Conservation (phyloP, 2,329 filamentous ascomycete genomes). For the Xenoacremonium recifei region DNA sequence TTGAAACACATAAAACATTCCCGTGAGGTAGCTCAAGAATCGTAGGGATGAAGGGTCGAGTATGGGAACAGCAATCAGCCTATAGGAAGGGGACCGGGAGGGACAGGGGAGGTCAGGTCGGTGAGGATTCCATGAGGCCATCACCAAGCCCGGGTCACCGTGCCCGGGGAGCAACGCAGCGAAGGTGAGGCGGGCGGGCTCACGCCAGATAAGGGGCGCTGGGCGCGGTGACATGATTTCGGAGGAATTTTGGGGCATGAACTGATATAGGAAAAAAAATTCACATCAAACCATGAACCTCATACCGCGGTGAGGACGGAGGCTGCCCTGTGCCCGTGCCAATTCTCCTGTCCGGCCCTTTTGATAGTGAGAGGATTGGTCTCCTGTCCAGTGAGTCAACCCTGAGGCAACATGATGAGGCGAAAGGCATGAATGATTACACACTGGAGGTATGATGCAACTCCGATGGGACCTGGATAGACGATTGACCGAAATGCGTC, state of each 20-base stretch:
- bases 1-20: too few relatives aligned
- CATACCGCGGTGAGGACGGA: background rate
- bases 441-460: too few relatives aligned
- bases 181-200: background rate
- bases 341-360: too few relatives aligned
- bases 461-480: too few relatives aligned
- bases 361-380: conserved; percentile 6
- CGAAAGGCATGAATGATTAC: too few relatives aligned
- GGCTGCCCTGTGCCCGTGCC: background rate
- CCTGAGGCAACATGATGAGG: too few relatives aligned
- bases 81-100: background rate
- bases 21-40: too few relatives aligned
- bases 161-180: background rate
- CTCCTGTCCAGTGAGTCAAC: too few relatives aligned
- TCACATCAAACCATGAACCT: background rate
- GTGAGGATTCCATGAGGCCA: background rate
- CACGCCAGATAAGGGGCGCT: conserved; percentile 1
- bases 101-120: background rate
- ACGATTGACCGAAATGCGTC: too few relatives aligned
- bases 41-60: too few relatives aligned
- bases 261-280: too few relatives aligned
- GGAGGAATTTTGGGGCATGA: background rate
- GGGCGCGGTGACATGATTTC: background rate
- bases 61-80: too few relatives aligned
- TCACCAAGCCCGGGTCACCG: background rate